Conservation (phyloP, 768 basidiomycete species). For the Terana coerulea region DNA sequence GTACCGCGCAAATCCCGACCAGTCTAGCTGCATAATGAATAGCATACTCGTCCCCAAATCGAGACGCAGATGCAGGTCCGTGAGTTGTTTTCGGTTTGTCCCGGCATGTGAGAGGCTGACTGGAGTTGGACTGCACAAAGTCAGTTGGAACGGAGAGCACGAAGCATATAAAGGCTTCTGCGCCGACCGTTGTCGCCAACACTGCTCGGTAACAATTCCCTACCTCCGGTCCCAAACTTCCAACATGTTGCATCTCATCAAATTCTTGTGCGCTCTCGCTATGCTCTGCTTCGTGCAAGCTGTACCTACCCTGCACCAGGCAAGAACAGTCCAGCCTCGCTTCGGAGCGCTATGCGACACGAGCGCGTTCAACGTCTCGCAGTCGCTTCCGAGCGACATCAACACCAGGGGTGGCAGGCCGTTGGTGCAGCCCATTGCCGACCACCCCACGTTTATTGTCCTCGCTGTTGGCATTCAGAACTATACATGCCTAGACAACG, state of each 20-base stretch:
- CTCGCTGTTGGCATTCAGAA: constrained; percentile 45
- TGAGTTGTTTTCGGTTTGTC: too few species aligned
- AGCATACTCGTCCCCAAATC: too few species aligned
- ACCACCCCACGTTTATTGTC: constrained; percentile 33
- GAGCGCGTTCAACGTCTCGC: background rate
- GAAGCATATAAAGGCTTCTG: too few species aligned
- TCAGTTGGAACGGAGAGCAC: too few species aligned
- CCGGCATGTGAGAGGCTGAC: too few species aligned
- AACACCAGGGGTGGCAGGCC: constrained; percentile 15
- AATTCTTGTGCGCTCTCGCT: background rate
- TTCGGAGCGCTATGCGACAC: background rate
- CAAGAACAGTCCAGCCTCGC: background rate
- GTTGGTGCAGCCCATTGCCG: constrained; percentile 30
- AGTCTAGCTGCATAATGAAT: too few species aligned
- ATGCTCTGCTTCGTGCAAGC: background rate
- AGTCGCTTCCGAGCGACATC: background rate
- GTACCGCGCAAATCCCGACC: too few species aligned
- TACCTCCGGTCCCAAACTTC: too few species aligned
- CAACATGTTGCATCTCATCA: background rate
- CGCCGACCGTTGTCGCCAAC: too few species aligned
- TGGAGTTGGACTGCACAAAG: too few species aligned
- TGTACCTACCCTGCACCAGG: background rate
- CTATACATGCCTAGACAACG: constrained; percentile 40
- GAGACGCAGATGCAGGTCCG: too few species aligned
- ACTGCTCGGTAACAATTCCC: too few species aligned